A percentile compares a stretch with the other conserved stretches of the same genome.
Conservation (phyloP, 148 eudicot genomes). For the Amaranthus cruentus region DNA sequence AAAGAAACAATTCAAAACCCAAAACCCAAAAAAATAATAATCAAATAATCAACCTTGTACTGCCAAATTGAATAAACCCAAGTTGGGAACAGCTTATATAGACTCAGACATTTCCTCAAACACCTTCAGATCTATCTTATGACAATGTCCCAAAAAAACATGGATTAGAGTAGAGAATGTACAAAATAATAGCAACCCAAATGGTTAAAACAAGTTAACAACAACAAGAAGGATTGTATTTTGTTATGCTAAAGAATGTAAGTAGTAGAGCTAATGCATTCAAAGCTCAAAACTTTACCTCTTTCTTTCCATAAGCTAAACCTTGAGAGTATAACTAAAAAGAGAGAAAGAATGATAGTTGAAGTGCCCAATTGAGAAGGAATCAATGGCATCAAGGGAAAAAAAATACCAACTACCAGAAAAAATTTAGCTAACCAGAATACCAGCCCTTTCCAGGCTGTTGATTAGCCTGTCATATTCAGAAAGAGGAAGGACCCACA, state of each 20-base stretch:
- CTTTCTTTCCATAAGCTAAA: conserved; percentile 15
- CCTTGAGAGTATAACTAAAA: background rate
- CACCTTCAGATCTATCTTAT: conserved; percentile 28
- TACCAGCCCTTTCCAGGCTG: conserved; percentile 87
- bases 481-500: conserved; percentile 40
- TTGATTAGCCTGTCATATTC: conserved; percentile 62
- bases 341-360: conserved; percentile 5
- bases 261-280: background rate
- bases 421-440: conserved; percentile 33
- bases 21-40: conserved; percentile 12
- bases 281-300: conserved; percentile 41
- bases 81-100: conserved; percentile 7
- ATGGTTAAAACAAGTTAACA: conserved; percentile 22
- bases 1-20: conserved; percentile 1
- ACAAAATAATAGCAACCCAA: conserved; percentile 10
- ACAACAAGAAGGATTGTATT: conserved; percentile 3
- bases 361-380: conserved; percentile 27
- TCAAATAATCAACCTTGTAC: conserved; percentile 10
- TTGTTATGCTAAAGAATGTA: background rate
- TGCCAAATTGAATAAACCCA: conserved; percentile 23
- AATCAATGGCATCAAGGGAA: conserved; percentile 30
- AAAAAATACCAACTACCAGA: conserved; percentile 26
- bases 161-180: background rate
- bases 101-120: conserved; percentile 27
- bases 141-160: conserved; percentile 16